Percentiles rank a stretch among this genome's conserved stretches.
Evolutionary conservation across 1,139 yeast species (phyloP).

Genomic region (Schwanniomyces etchellsii): DNA sequence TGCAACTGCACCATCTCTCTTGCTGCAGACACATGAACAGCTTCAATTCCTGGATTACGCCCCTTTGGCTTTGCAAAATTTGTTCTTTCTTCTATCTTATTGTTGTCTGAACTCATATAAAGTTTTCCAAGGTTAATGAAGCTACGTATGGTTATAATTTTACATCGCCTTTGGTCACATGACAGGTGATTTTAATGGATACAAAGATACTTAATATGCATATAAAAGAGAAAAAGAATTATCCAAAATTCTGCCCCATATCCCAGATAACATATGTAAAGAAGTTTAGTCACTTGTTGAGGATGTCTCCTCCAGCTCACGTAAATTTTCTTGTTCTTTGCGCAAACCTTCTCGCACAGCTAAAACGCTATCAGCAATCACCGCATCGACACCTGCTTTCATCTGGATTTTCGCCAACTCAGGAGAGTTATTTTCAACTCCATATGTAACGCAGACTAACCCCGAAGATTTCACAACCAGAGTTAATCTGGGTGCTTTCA

Average conservation of each 20-base stretch:
- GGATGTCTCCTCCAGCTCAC: too few relatives aligned
- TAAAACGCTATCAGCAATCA: slow-evolving; percentile 89
- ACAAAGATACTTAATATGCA: too few relatives aligned
- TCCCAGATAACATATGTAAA: too few relatives aligned
- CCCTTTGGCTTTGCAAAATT: slow-evolving; percentile 1
- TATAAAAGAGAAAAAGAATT: too few relatives aligned
- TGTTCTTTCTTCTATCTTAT: background rate
- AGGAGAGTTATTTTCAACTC: slow-evolving; percentile 79
- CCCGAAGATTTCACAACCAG: slow-evolving; percentile 87
- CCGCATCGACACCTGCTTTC: slow-evolving; percentile 96
- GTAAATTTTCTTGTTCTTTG: slow-evolving; percentile 25
- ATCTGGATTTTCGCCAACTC: slow-evolving; percentile 80
- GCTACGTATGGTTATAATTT: too few relatives aligned
- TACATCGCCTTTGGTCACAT: too few relatives aligned
- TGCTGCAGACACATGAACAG: slow-evolving; percentile 57
- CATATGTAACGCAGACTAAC: slow-evolving; percentile 90
- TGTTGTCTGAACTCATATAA: background rate
- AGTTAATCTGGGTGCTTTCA: slow-evolving; percentile 83
- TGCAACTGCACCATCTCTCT: slow-evolving; percentile 52
- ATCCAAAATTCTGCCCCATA: too few relatives aligned
- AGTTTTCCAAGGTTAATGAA: too few relatives aligned
- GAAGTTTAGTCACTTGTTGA: too few relatives aligned
- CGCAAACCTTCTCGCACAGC: slow-evolving; percentile 85
- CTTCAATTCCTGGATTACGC: slow-evolving; percentile 35
- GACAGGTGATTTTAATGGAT: too few relatives aligned